A percentile compares a stretch with the other conserved stretches of the same genome.
Evolutionary conservation across 768 basidiomycete genomes (phyloP).

Genomic region (Trametes punicea): DNA sequence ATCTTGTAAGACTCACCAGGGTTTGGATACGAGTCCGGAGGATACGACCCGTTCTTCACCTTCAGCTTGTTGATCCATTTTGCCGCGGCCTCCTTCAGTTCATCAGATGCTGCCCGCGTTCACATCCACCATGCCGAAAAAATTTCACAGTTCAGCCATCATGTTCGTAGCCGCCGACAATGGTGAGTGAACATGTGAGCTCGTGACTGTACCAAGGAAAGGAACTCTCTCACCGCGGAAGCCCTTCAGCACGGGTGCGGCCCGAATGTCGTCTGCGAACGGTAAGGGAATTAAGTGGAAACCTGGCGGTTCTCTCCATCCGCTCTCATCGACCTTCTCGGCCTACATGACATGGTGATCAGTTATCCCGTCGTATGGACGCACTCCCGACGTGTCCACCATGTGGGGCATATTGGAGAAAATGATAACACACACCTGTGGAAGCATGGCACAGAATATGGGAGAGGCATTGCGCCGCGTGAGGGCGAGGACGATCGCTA

Average conservation of each 20-base stretch:
- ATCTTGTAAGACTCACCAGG: conserved; percentile 58
- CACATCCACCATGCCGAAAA: not conserved
- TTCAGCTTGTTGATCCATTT: conserved; percentile 77
- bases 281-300: conserved; percentile 93
- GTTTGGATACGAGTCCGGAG: conserved; percentile 88
- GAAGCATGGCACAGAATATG: conserved; percentile 78
- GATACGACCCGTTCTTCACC: conserved; percentile 75
- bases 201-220: conserved; percentile 4
- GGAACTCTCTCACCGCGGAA: conserved; percentile 49
- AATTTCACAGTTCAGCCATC: not conserved
- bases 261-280: conserved; percentile 91
- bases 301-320: conserved; percentile 82
- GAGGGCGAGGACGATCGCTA: conserved; percentile 73
- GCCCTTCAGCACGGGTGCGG: conserved; percentile 64
- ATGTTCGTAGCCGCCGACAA: not conserved
- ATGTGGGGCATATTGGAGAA: conserved; percentile 14
- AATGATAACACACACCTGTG: conserved; percentile 54
- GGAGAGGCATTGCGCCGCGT: conserved; percentile 72
- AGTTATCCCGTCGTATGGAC: conserved; percentile 2
- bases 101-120: conserved; percentile 55
- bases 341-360: conserved; percentile 40
- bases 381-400: not conserved
- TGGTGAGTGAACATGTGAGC: conserved; percentile 4
- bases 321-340: conserved; percentile 65
- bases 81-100: conserved; percentile 61